phyloP scores from a whole-genome alignment of 2,329 filamentous ascomycete species.

The Talaromyces rugulosus region DNA sequence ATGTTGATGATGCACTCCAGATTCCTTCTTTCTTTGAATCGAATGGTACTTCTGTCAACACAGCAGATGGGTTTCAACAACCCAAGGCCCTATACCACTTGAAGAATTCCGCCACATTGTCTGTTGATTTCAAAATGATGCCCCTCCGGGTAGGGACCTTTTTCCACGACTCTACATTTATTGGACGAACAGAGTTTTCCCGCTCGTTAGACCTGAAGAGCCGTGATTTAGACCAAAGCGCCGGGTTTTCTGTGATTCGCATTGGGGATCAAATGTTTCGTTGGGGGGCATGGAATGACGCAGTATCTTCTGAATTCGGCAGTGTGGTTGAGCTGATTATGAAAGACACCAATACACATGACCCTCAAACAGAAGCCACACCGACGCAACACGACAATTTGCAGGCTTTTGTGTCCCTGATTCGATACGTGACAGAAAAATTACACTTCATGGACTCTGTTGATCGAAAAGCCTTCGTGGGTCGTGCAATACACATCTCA shows the following conservation, averaged over 20 bases:
- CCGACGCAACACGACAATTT: neutral
- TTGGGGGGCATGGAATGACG: constrained; percentile 56
- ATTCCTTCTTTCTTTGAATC: constrained; percentile 3
- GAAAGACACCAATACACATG: constrained; percentile 16
- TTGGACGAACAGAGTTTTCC: constrained; percentile 54
- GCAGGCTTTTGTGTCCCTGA: constrained; percentile 27
- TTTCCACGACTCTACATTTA: constrained; percentile 54
- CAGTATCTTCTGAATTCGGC: constrained; percentile 46
- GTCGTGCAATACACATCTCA: constrained; percentile 32
- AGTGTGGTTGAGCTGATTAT: constrained; percentile 31
- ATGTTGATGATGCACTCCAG: constrained; percentile 7
- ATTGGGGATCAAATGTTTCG: constrained; percentile 30
- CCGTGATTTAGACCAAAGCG: constrained; percentile 42
- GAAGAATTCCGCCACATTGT: constrained; percentile 43
- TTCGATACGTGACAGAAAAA: constrained; percentile 46
- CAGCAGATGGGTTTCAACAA: constrained; percentile 30
- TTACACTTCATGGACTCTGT: constrained; percentile 53
- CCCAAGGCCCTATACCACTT: constrained; percentile 35
- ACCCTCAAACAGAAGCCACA: neutral
- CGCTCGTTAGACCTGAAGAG: constrained; percentile 38
- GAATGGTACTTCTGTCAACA: neutral
- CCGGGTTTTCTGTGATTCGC: constrained; percentile 36
- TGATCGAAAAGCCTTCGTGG: constrained; percentile 47
- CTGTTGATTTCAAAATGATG: constrained; percentile 50
- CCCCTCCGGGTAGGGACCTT: constrained; percentile 50